Evolutionary conservation across 306 rosid genomes (phyloP).

Genomic region (Acmispon strigosus): DNA sequence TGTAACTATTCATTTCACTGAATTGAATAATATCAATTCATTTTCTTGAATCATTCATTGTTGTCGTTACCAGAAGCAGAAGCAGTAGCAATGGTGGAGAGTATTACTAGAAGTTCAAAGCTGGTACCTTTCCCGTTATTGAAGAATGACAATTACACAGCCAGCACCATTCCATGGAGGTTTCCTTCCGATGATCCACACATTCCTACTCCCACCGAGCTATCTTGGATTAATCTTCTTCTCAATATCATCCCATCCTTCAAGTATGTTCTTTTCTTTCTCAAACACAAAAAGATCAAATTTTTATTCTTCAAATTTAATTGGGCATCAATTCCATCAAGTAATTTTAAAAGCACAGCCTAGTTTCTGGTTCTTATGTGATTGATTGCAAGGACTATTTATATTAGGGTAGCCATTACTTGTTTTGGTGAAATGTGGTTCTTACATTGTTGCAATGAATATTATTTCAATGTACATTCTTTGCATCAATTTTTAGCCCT

Average conservation of each 20-base stretch:
- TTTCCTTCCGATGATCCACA: constrained; percentile 73
- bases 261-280: constrained; percentile 37
- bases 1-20: no score
- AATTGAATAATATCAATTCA: no score
- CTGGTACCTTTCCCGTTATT: constrained; percentile 66
- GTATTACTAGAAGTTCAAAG: constrained; percentile 31
- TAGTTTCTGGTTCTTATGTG: neutral
- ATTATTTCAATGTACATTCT: constrained; percentile 1
- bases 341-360: neutral
- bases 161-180: constrained; percentile 80
- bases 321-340: neutral
- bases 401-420: neutral
- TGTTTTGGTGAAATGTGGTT: neutral
- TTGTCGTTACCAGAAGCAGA: neutral
- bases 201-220: constrained; percentile 63
- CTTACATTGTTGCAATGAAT: neutral
- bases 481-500: neutral
- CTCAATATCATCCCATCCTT: constrained; percentile 57
- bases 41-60: no score
- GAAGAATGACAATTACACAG: constrained; percentile 46
- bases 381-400: neutral
- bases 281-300: neutral
- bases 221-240: constrained; percentile 83
- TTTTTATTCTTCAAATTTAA: no score
- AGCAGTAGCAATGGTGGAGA: constrained; percentile 52